Evolutionary conservation across 169 alveolate genomes (phyloP).

Genomic region (Cyclospora cayetanensis): DNA sequence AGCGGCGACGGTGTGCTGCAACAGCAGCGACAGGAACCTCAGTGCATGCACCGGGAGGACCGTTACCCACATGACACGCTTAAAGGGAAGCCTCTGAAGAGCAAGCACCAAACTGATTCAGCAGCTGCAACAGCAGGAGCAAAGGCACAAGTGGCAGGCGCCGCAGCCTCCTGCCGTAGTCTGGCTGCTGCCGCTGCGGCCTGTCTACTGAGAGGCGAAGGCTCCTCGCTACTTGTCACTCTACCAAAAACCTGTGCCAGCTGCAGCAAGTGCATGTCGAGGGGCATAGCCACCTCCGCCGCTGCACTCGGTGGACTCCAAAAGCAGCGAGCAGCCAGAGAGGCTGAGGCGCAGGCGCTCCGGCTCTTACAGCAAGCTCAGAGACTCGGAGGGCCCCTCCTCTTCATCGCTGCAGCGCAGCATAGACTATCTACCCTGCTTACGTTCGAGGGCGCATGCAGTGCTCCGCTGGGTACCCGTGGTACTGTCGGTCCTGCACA

Average conservation of each 20-base stretch:
- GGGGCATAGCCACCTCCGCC: background rate
- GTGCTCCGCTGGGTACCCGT: background rate
- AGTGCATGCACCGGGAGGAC: background rate
- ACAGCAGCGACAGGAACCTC: background rate
- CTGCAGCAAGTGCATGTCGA: background rate
- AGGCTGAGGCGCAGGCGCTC: background rate
- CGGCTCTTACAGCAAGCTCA: background rate
- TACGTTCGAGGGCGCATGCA: background rate
- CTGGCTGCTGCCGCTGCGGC: constrained; percentile 15
- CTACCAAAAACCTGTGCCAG: background rate
- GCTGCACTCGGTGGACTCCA: background rate
- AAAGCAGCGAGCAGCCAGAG: background rate
- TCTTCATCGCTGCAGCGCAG: constrained; percentile 36
- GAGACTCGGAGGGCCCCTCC: background rate
- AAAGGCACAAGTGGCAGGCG: background rate
- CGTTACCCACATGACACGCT: background rate
- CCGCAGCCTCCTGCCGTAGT: background rate
- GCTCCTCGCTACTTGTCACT: background rate
- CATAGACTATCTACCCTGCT: background rate
- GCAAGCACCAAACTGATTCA: too few species aligned
- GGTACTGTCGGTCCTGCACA: background rate
- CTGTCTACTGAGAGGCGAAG: background rate
- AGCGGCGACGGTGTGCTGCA: background rate
- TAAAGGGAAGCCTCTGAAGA: background rate
- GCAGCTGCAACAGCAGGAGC: background rate